Base-by-base conservation (phyloP, 441 rosid species). In the Eutrema salsugineum region DNA sequence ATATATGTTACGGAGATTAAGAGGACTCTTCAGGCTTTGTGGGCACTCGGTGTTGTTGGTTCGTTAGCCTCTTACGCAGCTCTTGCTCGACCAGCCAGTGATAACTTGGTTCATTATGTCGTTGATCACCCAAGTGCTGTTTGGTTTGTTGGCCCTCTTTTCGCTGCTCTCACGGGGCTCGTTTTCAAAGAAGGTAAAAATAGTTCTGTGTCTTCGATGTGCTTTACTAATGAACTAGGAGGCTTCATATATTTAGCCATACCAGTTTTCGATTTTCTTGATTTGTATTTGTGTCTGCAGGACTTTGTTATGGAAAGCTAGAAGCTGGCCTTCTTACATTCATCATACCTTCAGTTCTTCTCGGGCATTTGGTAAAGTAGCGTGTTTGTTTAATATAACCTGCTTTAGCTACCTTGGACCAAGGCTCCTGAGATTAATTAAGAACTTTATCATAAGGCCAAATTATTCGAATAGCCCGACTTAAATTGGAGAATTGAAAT, bases 121-220 rank as follows among this genome's bases (percentile, higher is more conserved):
- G 60, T 87, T 6, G 63, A 81, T 44, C 85, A 94, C 68, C 93
- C 96, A 0, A 17, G 71, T 0, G 87, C 97, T 48, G 83, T 91
- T 50, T 94, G 97, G 99, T 88, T 91, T 75, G 86, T 91, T 61
- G 99, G 99, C 57, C 97, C 99, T 33, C 86, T 91, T 55, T 94
- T 94, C 69, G 97, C 97, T 6, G 79, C 97, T 3, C 82, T 94
- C 19, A 94, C 99, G 0, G 97, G 97, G 16, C 97, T 94, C 4
- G 97, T 94, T 74, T 94, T 94, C 66, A 94, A 94, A 83, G 97
- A 94, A 85, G 99, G 99, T 91, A 82, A 14, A 10, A 33, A n/a
- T n/a, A n/a, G 12, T 12, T 42, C 5, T 54, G 11, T 2, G 7
- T 27, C 27, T 38, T 35, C 5, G 4, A 32, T 48, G 44, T 39